Base-by-base conservation (phyloP, 345 rosid species). In the Ceriops tagal region DNA sequence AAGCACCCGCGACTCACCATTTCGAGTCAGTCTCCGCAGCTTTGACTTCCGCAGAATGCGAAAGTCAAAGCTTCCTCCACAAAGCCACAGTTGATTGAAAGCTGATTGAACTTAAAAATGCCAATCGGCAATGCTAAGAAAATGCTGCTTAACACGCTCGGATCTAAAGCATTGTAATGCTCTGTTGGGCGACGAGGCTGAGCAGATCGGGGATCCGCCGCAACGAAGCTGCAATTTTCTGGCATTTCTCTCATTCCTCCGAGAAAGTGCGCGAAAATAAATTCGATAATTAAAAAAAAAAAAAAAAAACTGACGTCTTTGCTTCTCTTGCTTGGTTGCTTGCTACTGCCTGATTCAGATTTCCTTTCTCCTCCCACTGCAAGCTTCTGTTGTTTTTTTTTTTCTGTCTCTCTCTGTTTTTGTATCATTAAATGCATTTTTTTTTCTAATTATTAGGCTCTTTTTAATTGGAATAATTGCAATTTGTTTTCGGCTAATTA, bases 121-220 rank as follows among this genome's bases (percentile, higher is more conserved):
- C 72, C 72, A 64, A 56, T 26, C 69, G 58, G 58, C 73, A 72
- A 62, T 21, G 71, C 57, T 69, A 43, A 22, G 67, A 78, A 32
- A 32, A 77, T 69, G 85, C 61, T 53, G 64, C 24, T 39, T 53
- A 70, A 22, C 64, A 22, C 61, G 56, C 74, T 31, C 34, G 83
- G 92, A 85, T 85, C 89, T 75, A 78, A 43, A 39, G 64, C 83
- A 82, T 63, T 76, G 74, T n/a, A 77, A 39, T 78, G 71, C 20
- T 22, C 62, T 28, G 18, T 46, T 18, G 43, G 26, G 35, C 34
- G 18, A 68, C 49, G 30, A 49, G 39, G 28, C 67, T 32, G 52
- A 19, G 62, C 70, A 75, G 87, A 80, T 78, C 84, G 87, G 72
- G 56, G 82, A 74, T 65, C 70, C 74, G 60, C 66, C 47, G 16